Evolutionary conservation across 805 yeast species (phyloP).

Genomic region (Pichia insulana): DNA sequence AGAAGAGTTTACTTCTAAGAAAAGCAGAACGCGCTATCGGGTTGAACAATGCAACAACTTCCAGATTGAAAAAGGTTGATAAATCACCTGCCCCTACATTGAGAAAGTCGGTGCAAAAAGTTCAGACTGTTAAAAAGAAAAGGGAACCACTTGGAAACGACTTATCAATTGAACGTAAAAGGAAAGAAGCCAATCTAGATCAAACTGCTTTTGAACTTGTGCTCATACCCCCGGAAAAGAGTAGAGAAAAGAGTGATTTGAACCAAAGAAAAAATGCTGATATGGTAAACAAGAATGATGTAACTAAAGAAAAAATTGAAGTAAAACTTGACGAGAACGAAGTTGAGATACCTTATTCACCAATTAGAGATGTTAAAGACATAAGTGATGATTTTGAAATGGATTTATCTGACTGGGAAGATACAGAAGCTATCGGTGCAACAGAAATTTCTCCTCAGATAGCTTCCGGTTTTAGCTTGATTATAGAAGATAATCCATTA

Average conservation of each 20-base stretch:
- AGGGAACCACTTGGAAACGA: background rate
- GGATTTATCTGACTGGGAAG: conserved; percentile 23
- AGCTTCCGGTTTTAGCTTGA: conserved; percentile 13
- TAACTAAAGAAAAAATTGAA: too few relatives aligned
- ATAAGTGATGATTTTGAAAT: conserved; percentile 21
- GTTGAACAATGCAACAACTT: conserved; percentile 3
- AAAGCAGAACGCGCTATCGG: conserved; percentile 18
- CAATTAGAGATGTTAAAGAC: conserved; percentile 16
- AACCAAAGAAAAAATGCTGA: too few relatives aligned
- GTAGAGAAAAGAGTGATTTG: background rate
- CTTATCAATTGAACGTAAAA: background rate
- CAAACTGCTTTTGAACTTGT: conserved; percentile 3
- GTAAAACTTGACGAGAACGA: too few relatives aligned
- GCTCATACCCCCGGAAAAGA: conserved; percentile 1
- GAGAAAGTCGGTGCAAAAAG: background rate
- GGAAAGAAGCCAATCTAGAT: conserved; percentile 15
- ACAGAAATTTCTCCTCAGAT: conserved; percentile 1
- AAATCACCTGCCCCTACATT: too few relatives aligned
- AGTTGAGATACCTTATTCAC: background rate
- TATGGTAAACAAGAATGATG: too few relatives aligned
- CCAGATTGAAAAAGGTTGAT: background rate
- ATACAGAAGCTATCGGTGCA: conserved; percentile 13
- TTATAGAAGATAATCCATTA: conserved; percentile 18
- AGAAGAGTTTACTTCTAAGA: conserved; percentile 16
- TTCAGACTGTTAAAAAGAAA: background rate